Evolutionary conservation across 257 asterid genomes (phyloP).

Genomic region (Penstemon davidsonii): DNA sequence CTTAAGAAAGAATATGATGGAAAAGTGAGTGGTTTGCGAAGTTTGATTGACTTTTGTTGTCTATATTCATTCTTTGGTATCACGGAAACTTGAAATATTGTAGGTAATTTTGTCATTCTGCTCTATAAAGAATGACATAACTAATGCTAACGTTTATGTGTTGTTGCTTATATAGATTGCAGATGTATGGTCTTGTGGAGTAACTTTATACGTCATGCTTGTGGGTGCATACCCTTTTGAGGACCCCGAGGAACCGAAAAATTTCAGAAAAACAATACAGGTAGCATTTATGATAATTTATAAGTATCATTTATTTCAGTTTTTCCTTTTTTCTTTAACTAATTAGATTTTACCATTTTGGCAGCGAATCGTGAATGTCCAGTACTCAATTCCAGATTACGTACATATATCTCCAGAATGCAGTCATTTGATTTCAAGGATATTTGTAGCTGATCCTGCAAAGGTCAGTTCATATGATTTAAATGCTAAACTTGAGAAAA

Average conservation of each 20-base stretch:
- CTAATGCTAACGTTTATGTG: conserved; percentile 14
- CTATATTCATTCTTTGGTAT: not conserved
- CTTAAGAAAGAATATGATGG: conserved; percentile 97
- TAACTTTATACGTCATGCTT: conserved; percentile 93
- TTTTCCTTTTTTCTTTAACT: not conserved
- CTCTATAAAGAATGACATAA: not conserved
- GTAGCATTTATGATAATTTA: conserved; percentile 30
- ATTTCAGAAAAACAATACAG: conserved; percentile 94
- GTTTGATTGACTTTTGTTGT: not conserved
- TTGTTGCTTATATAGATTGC: conserved; percentile 58
- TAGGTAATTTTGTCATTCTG: not conserved
- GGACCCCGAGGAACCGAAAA: conserved; percentile 95
- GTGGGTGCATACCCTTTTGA: conserved; percentile 99
- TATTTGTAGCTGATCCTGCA: conserved; percentile 91
- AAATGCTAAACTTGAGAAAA: not conserved
- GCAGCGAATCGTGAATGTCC: conserved; percentile 92
- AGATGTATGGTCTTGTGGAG: conserved; percentile 99
- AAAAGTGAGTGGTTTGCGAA: conserved; percentile 50
- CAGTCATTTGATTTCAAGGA: conserved; percentile 82
- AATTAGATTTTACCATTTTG: conserved; percentile 21
- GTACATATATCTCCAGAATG: conserved; percentile 93
- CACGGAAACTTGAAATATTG: too few species aligned
- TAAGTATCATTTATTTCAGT: not conserved
- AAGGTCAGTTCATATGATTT: conserved; percentile 48
- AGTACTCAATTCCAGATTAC: conserved; percentile 93